These are phyloP conservation scores for Castanea mollissima DNA, from an alignment of 306 rosid genomes.

Conservation along the genomic window DNA sequence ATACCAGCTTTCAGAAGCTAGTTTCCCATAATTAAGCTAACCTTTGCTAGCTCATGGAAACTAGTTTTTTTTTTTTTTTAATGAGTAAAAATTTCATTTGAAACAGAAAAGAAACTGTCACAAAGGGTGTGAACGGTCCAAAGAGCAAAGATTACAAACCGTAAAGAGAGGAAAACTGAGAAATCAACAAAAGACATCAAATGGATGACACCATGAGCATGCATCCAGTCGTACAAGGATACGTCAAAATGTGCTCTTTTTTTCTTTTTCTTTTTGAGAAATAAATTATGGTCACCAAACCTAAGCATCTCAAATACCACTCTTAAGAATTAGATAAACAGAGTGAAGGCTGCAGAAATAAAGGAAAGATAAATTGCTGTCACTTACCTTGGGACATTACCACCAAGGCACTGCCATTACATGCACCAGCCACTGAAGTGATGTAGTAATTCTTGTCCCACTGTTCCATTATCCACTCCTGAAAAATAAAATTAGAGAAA, in stretches of 20 bases:
- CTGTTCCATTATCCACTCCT: slow-evolving; percentile 52
- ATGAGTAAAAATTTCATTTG: too few relatives aligned
- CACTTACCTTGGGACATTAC: slow-evolving; percentile 45
- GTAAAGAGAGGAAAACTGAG: too few relatives aligned
- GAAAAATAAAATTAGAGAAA: slow-evolving; percentile 4
- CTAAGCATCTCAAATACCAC: neutral
- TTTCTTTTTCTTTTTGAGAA: too few relatives aligned
- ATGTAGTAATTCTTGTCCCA: slow-evolving; percentile 51
- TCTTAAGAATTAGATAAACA: neutral
- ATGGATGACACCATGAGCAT: too few relatives aligned
- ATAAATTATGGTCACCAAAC: neutral
- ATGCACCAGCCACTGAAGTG: slow-evolving; percentile 43
- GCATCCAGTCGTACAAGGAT: too few relatives aligned
- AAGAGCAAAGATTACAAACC: too few relatives aligned
- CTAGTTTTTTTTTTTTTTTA: neutral
- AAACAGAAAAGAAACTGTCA: too few relatives aligned
- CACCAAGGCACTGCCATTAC: slow-evolving; percentile 41
- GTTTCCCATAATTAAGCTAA: neutral
- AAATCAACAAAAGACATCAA: too few relatives aligned
- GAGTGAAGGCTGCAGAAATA: neutral
- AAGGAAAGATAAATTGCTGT: neutral
- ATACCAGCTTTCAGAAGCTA: neutral
- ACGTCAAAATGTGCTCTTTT: too few relatives aligned
- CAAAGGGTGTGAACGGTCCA: too few relatives aligned
- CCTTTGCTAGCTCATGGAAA: neutral